These are phyloP conservation scores for Agrocybe pediades DNA, from an alignment of 768 basidiomycete species.

Conservation along the genomic window DNA sequence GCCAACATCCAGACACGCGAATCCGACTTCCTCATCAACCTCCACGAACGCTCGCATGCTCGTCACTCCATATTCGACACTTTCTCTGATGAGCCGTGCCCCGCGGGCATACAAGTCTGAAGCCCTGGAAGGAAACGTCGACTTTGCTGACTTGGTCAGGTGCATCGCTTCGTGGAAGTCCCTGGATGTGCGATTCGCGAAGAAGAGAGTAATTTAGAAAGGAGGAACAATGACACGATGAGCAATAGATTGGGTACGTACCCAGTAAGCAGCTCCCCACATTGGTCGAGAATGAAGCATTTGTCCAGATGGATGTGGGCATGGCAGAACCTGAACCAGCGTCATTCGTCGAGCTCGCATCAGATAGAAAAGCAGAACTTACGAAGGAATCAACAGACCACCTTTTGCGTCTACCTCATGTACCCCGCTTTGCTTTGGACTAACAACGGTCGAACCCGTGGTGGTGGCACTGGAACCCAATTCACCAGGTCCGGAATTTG, in stretches of 20 bases:
- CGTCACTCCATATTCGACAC: slow-evolving; percentile 63
- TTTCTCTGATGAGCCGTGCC: slow-evolving; percentile 53
- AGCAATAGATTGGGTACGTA: slow-evolving; percentile 27
- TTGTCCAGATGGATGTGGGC: slow-evolving; percentile 71
- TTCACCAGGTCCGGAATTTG: too few relatives aligned
- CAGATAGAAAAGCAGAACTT: slow-evolving; percentile 17
- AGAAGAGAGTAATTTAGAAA: too few relatives aligned
- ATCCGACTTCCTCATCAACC: slow-evolving; percentile 55
- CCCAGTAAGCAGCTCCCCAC: slow-evolving; percentile 53
- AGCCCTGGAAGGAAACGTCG: slow-evolving; percentile 40
- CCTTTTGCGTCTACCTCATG: slow-evolving; percentile 26
- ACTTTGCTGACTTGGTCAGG: slow-evolving; percentile 54
- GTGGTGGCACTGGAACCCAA: background rate
- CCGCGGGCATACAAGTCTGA: slow-evolving; percentile 56
- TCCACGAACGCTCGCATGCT: slow-evolving; percentile 71
- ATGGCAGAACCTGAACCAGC: slow-evolving; percentile 46
- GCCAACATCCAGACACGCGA: slow-evolving; percentile 55
- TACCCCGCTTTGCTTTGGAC: too few relatives aligned
- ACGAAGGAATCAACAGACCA: slow-evolving; percentile 38
- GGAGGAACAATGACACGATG: slow-evolving; percentile 3
- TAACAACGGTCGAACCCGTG: too few relatives aligned
- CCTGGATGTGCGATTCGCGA: slow-evolving; percentile 36
- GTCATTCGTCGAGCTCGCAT: slow-evolving; percentile 15
- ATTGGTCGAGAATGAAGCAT: slow-evolving; percentile 63
- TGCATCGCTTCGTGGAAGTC: slow-evolving; percentile 57